These are phyloP conservation scores for Diutina neorugosa DNA, from an alignment of 1,139 yeast genomes.

Conservation along the genomic window DNA sequence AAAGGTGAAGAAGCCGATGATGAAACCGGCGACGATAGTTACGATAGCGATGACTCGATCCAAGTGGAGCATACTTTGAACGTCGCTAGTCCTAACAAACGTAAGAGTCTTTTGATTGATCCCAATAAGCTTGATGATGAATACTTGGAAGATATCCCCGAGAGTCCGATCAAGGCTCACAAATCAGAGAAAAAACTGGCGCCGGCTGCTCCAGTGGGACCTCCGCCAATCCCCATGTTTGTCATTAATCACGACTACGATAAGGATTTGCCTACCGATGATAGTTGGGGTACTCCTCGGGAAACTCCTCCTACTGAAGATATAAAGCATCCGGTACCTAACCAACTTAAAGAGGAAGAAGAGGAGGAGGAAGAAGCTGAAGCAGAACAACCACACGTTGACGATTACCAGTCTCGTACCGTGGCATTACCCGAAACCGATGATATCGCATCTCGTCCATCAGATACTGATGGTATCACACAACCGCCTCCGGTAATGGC, in stretches of 20 bases:
- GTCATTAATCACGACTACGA: constrained; percentile 2
- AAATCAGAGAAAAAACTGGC: background rate
- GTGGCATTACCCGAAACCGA: too few relatives aligned
- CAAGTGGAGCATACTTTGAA: constrained; percentile 2
- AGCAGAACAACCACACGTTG: background rate
- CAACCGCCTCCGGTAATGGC: background rate
- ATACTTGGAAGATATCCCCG: background rate
- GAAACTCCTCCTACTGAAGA: background rate
- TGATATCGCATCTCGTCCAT: too few relatives aligned
- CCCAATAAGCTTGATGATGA: background rate
- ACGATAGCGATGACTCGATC: constrained; percentile 1
- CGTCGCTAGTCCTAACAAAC: constrained; percentile 1
- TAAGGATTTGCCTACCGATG: background rate
- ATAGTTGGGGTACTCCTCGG: background rate
- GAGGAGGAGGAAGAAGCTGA: too few relatives aligned
- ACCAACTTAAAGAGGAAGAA: background rate
- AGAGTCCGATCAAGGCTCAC: background rate
- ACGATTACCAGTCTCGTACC: too few relatives aligned
- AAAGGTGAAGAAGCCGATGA: background rate
- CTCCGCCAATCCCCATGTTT: background rate
- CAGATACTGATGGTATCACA: too few relatives aligned
- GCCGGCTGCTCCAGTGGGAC: background rate
- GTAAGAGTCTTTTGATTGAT: background rate
- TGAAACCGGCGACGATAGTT: background rate
- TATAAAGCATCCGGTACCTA: background rate